Base-by-base conservation (phyloP, 2,329 filamentous ascomycete genomes). In the Colletotrichum echinochloae region DNA sequence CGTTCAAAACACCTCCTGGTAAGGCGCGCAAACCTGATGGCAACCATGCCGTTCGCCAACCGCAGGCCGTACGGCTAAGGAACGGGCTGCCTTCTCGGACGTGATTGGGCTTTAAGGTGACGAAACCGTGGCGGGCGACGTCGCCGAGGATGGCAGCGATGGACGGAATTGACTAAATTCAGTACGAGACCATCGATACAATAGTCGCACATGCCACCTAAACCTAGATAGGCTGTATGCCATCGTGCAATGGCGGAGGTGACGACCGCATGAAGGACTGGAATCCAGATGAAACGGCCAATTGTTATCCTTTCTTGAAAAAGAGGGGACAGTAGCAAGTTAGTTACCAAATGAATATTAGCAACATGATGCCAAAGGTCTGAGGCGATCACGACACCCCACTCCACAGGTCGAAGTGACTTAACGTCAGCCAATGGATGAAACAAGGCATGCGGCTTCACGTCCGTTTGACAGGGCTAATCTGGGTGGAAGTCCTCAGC, bases 261-360 rank as follows among this genome's bases (percentile, higher is more conserved):
- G 78, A 23, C 80, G 85, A 26, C 74, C 78, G 85, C 3, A 74
- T 79, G 54, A 72, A 78, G 28, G 84, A 86, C 57, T 83, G 81
- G 1, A 74, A 65, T 8, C 61, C 80, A 20, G 66, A 74, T 6
- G 76, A 79, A 57, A 51, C 51, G 5, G 51, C 74, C 1, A 75
- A 74, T 5, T 67, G 67, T 1, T 62, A 74, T 37, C 78, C 77
- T 57, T 65, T 78, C 1, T 64, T 79, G 11, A 75, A 74, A 75
- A 74, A 23, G 75, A 75, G 35, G 77, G 74, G 11, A 70, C 55
- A 78, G n/a, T 3, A 26, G 2, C n/a, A 5, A 1, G 46, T 4
- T 7, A 26, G 46, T 7, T n/a, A n/a, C n/a, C n/a, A 12, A 26
- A 5, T 2, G n/a, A 14, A 26, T 48, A 14, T 1, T 14, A 16